A percentile compares a stretch with the other conserved stretches of the same genome.
phyloP scores from a whole-genome alignment of 192 early-diverging fungal species.

The Coemansia sp. region DNA sequence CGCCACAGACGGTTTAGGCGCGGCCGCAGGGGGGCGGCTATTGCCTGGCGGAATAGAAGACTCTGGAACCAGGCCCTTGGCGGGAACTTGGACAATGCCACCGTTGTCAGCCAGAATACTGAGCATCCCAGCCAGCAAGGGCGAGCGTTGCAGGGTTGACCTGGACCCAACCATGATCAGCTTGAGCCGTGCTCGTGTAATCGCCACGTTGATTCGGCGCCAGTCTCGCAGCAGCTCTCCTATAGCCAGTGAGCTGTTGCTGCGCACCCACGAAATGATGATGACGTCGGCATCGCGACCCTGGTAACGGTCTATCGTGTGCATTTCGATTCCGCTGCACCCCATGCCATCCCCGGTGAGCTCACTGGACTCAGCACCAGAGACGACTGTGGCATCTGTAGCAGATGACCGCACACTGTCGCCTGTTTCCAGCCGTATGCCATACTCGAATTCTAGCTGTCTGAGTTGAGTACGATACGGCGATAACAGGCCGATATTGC shows the following conservation, averaged over 20 bases:
- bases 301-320: slow-evolving; percentile 91
- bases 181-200: slow-evolving; percentile 86
- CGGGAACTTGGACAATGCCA: slow-evolving; percentile 23
- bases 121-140: slow-evolving; percentile 57
- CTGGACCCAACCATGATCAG: slow-evolving; percentile 83
- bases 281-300: slow-evolving; percentile 90
- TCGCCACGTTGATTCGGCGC: slow-evolving; percentile 89
- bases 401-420: neutral
- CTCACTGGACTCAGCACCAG: neutral
- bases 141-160: slow-evolving; percentile 60
- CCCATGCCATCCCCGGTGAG: neutral
- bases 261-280: slow-evolving; percentile 84
- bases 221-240: slow-evolving; percentile 88
- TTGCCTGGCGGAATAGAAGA: neutral
- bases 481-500: slow-evolving; percentile 77
- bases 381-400: neutral
- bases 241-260: slow-evolving; percentile 64
- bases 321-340: slow-evolving; percentile 59
- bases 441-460: slow-evolving; percentile 39
- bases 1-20: neutral
- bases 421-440: slow-evolving; percentile 10
- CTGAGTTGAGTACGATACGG: slow-evolving; percentile 75
- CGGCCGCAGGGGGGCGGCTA: neutral
- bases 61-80: slow-evolving; percentile 12
- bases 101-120: slow-evolving; percentile 6